Evolutionary conservation across 192 early-diverging fungal species (phyloP).

Genomic region (Coemansia sp.): DNA sequence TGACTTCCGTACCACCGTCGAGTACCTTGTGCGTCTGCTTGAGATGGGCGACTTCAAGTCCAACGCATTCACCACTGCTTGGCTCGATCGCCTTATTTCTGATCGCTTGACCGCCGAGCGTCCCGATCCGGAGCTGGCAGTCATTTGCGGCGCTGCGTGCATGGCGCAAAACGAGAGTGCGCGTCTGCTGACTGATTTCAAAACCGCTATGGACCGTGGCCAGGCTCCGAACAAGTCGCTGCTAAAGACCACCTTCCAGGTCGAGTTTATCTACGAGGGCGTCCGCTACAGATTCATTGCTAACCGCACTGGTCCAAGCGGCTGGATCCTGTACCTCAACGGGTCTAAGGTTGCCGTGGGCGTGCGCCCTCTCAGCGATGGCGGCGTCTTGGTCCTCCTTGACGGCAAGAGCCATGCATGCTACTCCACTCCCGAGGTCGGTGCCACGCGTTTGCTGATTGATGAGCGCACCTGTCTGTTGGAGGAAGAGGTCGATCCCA

Average conservation of each 20-base stretch:
- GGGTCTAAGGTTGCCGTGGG: slow-evolving; percentile 79
- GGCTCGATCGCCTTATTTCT: slow-evolving; percentile 93
- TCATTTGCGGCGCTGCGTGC: slow-evolving; percentile 89
- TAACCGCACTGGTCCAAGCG: slow-evolving; percentile 76
- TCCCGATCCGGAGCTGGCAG: slow-evolving; percentile 85
- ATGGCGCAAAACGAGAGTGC: slow-evolving; percentile 74
- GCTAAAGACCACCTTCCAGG: slow-evolving; percentile 69
- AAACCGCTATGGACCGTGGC: slow-evolving; percentile 84
- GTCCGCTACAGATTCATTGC: slow-evolving; percentile 89
- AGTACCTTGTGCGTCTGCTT: slow-evolving; percentile 91
- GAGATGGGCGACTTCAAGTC: slow-evolving; percentile 87
- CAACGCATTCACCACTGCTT: slow-evolving; percentile 91
- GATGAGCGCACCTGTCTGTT: slow-evolving; percentile 90
- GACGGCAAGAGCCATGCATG: slow-evolving; percentile 91
- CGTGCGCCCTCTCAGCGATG: slow-evolving; percentile 87
- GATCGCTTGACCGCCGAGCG: slow-evolving; percentile 85
- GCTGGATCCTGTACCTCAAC: slow-evolving; percentile 78
- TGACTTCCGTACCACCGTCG: slow-evolving; percentile 97
- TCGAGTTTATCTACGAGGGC: slow-evolving; percentile 92
- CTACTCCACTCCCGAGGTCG: slow-evolving; percentile 87
- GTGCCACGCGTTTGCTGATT: slow-evolving; percentile 83
- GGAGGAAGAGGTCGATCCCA: slow-evolving; percentile 97
- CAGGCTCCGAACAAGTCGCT: slow-evolving; percentile 80
- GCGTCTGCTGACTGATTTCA: slow-evolving; percentile 72
- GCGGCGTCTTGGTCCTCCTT: slow-evolving; percentile 85